These are phyloP conservation scores for Candida sp. DNA, from an alignment of 1,139 yeast genomes.

Conservation along the genomic window DNA sequence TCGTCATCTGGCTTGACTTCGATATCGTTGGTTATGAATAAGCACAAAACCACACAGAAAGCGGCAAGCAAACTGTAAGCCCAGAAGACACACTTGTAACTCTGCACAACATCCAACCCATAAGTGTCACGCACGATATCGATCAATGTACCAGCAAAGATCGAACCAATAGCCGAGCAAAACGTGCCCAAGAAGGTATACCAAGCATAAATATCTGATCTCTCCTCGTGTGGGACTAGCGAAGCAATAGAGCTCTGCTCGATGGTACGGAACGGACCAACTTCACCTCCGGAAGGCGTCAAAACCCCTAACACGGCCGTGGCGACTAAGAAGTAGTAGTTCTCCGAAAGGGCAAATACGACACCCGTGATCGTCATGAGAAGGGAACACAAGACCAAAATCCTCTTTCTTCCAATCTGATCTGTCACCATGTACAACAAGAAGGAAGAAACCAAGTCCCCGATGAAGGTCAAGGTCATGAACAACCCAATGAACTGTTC, in stretches of 20 bases:
- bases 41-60: constrained; percentile 21
- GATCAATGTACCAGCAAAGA: constrained; percentile 32
- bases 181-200: constrained; percentile 42
- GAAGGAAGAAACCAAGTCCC: constrained; percentile 79
- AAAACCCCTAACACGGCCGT: constrained; percentile 38
- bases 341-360: constrained; percentile 25
- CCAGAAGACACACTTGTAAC: constrained; percentile 34
- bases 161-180: constrained; percentile 41
- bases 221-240: constrained; percentile 27
- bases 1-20: constrained; percentile 18
- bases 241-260: constrained; percentile 46
- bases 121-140: constrained; percentile 21
- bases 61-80: constrained; percentile 26
- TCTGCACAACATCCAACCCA: constrained; percentile 22
- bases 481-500: constrained; percentile 40
- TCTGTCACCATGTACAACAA: constrained; percentile 82
- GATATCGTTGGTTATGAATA: constrained; percentile 21
- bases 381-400: constrained; percentile 30
- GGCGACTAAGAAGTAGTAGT: constrained; percentile 24
- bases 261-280: constrained; percentile 45
- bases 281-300: constrained; percentile 49
- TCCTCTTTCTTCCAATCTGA: constrained; percentile 53
- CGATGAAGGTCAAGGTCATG: constrained; percentile 71
- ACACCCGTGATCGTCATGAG: constrained; percentile 35
- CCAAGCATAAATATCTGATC: constrained; percentile 49